phyloP scores from a whole-genome alignment of 495 filamentous ascomycete species.

The Talaromyces wortmannii region DNA sequence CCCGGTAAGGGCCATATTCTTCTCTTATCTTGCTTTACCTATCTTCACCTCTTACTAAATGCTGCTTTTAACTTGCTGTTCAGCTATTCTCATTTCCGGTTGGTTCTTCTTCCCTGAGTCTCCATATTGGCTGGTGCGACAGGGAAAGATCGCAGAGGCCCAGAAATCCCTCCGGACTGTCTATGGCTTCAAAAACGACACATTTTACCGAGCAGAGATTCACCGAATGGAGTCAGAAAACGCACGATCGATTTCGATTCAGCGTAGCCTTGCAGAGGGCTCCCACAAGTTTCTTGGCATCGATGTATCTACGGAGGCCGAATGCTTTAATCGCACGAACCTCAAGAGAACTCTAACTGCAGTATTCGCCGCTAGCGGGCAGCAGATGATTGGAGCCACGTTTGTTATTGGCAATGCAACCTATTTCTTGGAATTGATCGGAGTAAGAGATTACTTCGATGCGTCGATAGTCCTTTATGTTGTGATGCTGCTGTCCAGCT shows the following conservation, averaged over 20 bases:
- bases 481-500: constrained; percentile 13
- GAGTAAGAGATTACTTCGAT: constrained; percentile 13
- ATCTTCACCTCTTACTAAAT: background rate
- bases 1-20: constrained; percentile 5
- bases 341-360: constrained; percentile 16
- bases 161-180: constrained; percentile 5
- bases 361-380: constrained; percentile 12
- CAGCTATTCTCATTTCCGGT: constrained; percentile 10
- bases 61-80: background rate
- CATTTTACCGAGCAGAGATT: constrained; percentile 10
- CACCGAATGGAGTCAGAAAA: constrained; percentile 9
- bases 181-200: constrained; percentile 11
- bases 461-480: constrained; percentile 12
- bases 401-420: constrained; percentile 18
- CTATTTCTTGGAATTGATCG: constrained; percentile 15
- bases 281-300: constrained; percentile 6
- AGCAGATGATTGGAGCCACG: constrained; percentile 15
- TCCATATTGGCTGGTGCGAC: constrained; percentile 14
- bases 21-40: background rate
- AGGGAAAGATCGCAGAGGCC: constrained; percentile 2
- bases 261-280: background rate
- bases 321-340: constrained; percentile 11
- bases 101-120: constrained; percentile 17
- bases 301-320: constrained; percentile 7
- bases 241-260: background rate